phyloP scores from a whole-genome alignment of 345 rosid species.

The Eucalyptus brandiana region DNA sequence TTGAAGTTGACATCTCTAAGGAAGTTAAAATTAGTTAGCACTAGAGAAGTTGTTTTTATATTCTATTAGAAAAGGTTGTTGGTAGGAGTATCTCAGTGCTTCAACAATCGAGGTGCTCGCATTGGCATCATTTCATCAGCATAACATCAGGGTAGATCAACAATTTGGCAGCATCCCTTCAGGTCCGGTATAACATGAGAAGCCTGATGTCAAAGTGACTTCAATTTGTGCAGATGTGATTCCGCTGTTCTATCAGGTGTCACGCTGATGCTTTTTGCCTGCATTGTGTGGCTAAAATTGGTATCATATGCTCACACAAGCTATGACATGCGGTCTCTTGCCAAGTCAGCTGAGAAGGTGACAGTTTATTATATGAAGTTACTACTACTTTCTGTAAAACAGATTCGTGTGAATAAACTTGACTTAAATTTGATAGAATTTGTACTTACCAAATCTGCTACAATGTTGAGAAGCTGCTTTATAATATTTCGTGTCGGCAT shows the following conservation, averaged over 20 bases:
- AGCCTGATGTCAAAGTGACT: neutral
- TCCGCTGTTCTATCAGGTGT: slow-evolving; percentile 83
- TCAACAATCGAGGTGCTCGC: neutral
- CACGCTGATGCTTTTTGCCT: slow-evolving; percentile 84
- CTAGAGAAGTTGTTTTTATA: neutral
- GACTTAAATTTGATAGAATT: neutral
- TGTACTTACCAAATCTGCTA: neutral
- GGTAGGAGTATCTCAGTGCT: neutral
- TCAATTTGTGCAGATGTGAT: slow-evolving; percentile 60
- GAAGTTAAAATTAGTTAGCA: neutral
- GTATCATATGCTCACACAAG: slow-evolving; percentile 93
- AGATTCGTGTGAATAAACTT: neutral
- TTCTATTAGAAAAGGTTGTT: neutral
- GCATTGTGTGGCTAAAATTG: slow-evolving; percentile 94
- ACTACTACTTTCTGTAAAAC: neutral
- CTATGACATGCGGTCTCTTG: slow-evolving; percentile 66
- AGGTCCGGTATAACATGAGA: neutral
- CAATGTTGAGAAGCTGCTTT: neutral
- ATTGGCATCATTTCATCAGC: neutral
- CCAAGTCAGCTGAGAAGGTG: slow-evolving; percentile 65
- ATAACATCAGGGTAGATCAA: neutral
- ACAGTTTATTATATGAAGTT: neutral
- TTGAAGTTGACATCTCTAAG: neutral
- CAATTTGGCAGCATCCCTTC: neutral
- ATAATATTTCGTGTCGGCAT: neutral